Evolutionary conservation across 2,329 filamentous ascomycete species (phyloP).

Genomic region (Trichoderma polysporum): DNA sequence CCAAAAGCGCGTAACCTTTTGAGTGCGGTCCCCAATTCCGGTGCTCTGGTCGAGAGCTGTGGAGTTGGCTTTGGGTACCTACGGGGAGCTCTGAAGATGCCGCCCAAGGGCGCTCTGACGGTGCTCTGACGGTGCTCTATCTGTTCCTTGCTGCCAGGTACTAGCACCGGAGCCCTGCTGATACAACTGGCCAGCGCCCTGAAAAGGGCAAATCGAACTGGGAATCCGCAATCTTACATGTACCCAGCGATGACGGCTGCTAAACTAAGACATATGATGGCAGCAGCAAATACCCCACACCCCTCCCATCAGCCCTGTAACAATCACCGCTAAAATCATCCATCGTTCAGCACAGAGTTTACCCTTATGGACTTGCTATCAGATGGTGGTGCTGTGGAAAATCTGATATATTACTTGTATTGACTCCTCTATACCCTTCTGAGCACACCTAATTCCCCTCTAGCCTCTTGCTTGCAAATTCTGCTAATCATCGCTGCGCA

Average conservation of each 20-base stretch:
- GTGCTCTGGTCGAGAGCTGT: conserved; percentile 2
- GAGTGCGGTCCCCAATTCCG: conserved; percentile 14
- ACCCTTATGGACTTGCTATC: neutral
- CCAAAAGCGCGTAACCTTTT: conserved; percentile 13
- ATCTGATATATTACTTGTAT: neutral
- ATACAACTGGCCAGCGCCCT: neutral
- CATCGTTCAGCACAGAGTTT: neutral
- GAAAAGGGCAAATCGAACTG: neutral
- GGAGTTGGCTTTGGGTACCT: conserved; percentile 14
- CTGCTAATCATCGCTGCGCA: neutral
- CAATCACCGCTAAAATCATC: neutral
- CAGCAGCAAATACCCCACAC: neutral
- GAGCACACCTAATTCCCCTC: neutral
- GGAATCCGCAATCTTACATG: neutral
- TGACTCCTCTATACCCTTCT: neutral
- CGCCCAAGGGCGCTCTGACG: neutral
- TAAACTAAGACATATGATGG: neutral
- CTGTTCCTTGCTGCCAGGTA: too few relatives aligned
- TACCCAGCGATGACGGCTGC: neutral
- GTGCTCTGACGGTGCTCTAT: neutral
- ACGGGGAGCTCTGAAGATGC: neutral
- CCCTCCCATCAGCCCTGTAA: neutral
- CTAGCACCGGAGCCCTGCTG: neutral
- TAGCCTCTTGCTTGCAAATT: neutral
- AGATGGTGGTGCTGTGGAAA: neutral